These are phyloP conservation scores for Leccinum angustisporum DNA, from an alignment of 1,284 basidiomycete species.

Conservation along the genomic window DNA sequence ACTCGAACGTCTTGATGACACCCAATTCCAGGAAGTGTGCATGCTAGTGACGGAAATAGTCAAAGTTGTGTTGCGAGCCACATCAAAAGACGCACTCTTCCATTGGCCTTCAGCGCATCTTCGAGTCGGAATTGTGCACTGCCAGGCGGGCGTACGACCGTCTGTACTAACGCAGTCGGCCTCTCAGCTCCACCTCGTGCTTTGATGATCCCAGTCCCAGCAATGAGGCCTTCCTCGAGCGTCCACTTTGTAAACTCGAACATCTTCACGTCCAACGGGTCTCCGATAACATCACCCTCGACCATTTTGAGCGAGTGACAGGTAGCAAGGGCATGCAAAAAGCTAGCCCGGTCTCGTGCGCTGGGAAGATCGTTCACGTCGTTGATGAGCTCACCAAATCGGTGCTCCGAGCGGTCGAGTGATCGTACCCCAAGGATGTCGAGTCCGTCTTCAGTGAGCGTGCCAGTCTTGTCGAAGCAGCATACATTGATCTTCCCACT, in stretches of 20 bases:
- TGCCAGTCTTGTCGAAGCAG: constrained; percentile 99
- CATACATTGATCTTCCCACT: constrained; percentile 97
- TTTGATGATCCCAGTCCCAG: constrained; percentile 69
- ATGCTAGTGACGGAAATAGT: constrained; percentile 50
- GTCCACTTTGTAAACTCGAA: constrained; percentile 97
- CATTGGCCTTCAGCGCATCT: constrained; percentile 83
- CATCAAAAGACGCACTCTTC: constrained; percentile 53
- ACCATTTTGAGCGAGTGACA: constrained; percentile 96
- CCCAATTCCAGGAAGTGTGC: constrained; percentile 96
- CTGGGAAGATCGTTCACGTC: constrained; percentile 85
- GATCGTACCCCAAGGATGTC: constrained; percentile 93
- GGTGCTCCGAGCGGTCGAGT: constrained; percentile 69
- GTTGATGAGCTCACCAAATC: constrained; percentile 90
- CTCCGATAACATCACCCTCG: constrained; percentile 87
- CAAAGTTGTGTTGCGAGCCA: constrained; percentile 1
- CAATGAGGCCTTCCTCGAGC: constrained; percentile 85
- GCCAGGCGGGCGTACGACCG: constrained; percentile 93
- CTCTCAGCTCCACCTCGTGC: constrained; percentile 64
- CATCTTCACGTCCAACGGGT: constrained; percentile 97
- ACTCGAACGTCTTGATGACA: constrained; percentile 96
- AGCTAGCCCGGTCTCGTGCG: constrained; percentile 73
- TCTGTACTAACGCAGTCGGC: constrained; percentile 92
- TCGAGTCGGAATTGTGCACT: constrained; percentile 87
- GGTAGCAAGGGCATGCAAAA: constrained; percentile 92
- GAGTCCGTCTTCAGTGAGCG: constrained; percentile 96